A percentile compares a stretch with the other conserved stretches of the same genome.
phyloP scores from a whole-genome alignment of 768 basidiomycete genomes.

The Pulveroboletus sp. region DNA sequence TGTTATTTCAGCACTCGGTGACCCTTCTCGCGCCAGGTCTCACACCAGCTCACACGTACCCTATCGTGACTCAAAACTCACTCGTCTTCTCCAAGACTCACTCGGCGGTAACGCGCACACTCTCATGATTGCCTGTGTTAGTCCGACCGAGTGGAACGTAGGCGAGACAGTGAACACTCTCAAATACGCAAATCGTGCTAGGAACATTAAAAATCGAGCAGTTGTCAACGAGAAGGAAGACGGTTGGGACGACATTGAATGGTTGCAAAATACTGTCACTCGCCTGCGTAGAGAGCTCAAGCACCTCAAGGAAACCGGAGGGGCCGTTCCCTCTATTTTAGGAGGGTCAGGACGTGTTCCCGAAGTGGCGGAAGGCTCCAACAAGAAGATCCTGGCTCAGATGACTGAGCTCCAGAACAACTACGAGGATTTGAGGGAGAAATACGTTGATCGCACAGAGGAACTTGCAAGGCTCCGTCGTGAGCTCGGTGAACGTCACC shows the following conservation, averaged over 20 bases:
- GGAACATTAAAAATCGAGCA: slow-evolving; percentile 95
- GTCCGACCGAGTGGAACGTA: slow-evolving; percentile 92
- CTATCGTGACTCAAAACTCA: slow-evolving; percentile 98
- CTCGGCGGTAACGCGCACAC: slow-evolving; percentile 97
- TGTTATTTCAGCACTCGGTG: slow-evolving; percentile 96
- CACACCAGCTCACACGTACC: slow-evolving; percentile 87
- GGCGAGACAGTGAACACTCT: slow-evolving; percentile 92
- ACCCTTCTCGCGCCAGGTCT: slow-evolving; percentile 82
- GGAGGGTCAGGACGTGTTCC: slow-evolving; percentile 25
- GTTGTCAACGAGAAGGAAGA: slow-evolving; percentile 92
- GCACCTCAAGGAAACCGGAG: slow-evolving; percentile 63
- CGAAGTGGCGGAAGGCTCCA: slow-evolving; percentile 53
- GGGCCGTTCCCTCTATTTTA: slow-evolving; percentile 20
- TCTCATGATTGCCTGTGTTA: slow-evolving; percentile 98
- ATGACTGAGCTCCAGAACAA: slow-evolving; percentile 82
- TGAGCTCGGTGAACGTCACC: slow-evolving; percentile 73
- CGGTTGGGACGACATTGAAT: slow-evolving; percentile 98
- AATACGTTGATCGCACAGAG: slow-evolving; percentile 84
- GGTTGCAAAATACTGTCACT: slow-evolving; percentile 83
- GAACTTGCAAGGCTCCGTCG: slow-evolving; percentile 77
- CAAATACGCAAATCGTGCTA: slow-evolving; percentile 95
- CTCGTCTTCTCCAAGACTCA: slow-evolving; percentile 72
- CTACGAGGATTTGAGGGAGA: slow-evolving; percentile 77
- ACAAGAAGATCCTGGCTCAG: slow-evolving; percentile 73
- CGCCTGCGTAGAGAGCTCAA: slow-evolving; percentile 88